Conservation (phyloP, 805 yeast species). For the Candida oleophila region DNA sequence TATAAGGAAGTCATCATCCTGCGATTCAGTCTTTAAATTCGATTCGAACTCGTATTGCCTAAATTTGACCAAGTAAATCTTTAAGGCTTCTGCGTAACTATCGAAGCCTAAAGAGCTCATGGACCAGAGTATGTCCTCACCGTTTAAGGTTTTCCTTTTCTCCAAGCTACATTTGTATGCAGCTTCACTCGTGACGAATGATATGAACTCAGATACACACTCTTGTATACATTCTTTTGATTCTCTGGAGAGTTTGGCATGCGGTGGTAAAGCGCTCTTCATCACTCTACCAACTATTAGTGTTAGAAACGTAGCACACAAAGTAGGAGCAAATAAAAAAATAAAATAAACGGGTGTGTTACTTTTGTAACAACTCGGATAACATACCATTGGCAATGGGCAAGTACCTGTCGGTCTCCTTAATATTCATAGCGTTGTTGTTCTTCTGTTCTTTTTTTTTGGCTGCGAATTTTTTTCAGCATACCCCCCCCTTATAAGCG, state of each 20-base stretch:
- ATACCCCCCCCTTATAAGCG: neutral
- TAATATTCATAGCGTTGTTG: constrained; percentile 42
- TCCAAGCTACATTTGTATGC: constrained; percentile 64
- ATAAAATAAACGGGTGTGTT: neutral
- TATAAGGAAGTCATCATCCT: neutral
- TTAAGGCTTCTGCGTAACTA: constrained; percentile 66
- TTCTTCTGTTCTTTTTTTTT: neutral
- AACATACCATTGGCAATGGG: constrained; percentile 44
- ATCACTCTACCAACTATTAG: constrained; percentile 61
- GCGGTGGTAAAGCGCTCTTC: constrained; percentile 70
- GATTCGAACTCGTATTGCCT: constrained; percentile 36
- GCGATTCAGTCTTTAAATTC: neutral
- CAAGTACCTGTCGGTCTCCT: constrained; percentile 43
- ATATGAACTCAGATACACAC: constrained; percentile 66
- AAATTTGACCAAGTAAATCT: constrained; percentile 66
- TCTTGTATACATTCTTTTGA: constrained; percentile 76
- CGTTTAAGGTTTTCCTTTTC: constrained; percentile 68
- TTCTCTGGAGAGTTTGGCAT: constrained; percentile 76
- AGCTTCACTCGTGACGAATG: constrained; percentile 65
- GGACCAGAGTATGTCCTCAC: constrained; percentile 65
- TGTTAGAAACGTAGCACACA: neutral
- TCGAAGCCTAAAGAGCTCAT: constrained; percentile 68
- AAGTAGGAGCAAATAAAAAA: neutral
- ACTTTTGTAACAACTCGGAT: neutral
- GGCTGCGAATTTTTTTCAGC: neutral